Evolutionary conservation across 1,139 yeast genomes (phyloP).

Genomic region (Lodderomyces theae): DNA sequence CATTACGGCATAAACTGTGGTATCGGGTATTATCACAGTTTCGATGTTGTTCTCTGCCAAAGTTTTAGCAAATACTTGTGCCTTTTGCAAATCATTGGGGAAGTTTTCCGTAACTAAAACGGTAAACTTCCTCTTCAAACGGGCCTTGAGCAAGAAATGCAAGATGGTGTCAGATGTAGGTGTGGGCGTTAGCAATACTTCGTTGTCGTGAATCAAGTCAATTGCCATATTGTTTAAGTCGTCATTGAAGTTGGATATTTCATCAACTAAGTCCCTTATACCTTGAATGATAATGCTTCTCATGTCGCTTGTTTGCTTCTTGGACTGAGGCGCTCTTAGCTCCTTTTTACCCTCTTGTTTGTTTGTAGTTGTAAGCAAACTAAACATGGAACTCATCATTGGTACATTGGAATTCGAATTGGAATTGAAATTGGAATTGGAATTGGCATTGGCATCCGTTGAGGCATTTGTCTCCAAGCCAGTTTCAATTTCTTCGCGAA

Average conservation of each 20-base stretch:
- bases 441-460: slow-evolving; percentile 1
- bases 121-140: slow-evolving; percentile 85
- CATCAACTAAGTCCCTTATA: slow-evolving; percentile 89
- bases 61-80: slow-evolving; percentile 77
- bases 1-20: slow-evolving; percentile 93
- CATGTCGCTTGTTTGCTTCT: slow-evolving; percentile 57
- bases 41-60: slow-evolving; percentile 86
- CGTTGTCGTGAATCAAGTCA: slow-evolving; percentile 93
- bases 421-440: too few relatives aligned
- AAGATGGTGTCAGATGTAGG: slow-evolving; percentile 89
- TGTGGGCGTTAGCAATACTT: slow-evolving; percentile 86
- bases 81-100: slow-evolving; percentile 76
- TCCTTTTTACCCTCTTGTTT: slow-evolving; percentile 27
- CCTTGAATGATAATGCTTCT: slow-evolving; percentile 92
- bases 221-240: slow-evolving; percentile 87
- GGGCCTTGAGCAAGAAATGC: slow-evolving; percentile 81
- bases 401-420: slow-evolving; percentile 36
- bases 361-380: slow-evolving; percentile 58
- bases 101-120: slow-evolving; percentile 90
- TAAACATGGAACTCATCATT: slow-evolving; percentile 84
- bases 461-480: slow-evolving; percentile 23
- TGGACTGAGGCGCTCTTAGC: slow-evolving; percentile 18
- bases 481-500: slow-evolving; percentile 82
- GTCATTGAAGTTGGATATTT: slow-evolving; percentile 84
- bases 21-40: slow-evolving; percentile 88